Evolutionary conservation across 306 rosid genomes (phyloP), one percentile per base, ranked within the genome.

Genomic region (Castanea crenata): DNA sequence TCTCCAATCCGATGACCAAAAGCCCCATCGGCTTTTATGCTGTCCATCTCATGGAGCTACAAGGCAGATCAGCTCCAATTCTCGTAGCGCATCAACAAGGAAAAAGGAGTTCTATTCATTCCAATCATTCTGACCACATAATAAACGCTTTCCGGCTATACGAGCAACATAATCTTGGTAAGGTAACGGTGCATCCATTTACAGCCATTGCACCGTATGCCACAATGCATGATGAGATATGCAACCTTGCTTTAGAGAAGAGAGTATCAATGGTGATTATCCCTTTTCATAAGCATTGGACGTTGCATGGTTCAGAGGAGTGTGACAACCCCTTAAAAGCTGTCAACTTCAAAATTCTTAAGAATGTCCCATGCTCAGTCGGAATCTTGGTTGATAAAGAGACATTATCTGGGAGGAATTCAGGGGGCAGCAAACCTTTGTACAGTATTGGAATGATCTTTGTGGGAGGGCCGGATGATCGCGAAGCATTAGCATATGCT

Each of bases 191-290:
- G 57, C 80, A 83, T 2, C 77, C 88, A 13, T 87, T 73, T 75
- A 86, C 93, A 4, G 85, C 93, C 4, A 54, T 90, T 3, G 83
- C 94, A 0, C 97, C 94, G 12, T 88, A 70, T 7, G 84, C 81
- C 27, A 87, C 91, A 14, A 87, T 92, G 93, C 97, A 90, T 3
- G 86, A 92, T 63, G 94, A 92, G 5, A 77, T 92, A 1, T 90
- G 91, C 80, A 56, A 74, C 64, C 86, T 87, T 0, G 91, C 91
- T 3, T 74, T 84, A 4, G 84, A 81, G 20, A 90, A 82, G 46
- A 69, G 85, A 54, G 78, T 64, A 1, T 75, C 83, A 4, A 74
- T 92, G 85, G 46, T 92, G 18, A 89, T 92, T 1, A 35, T 83
- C 38, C 93, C 97, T 1, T 92, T 90, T 69, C 94, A 90, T 75